Conservation (phyloP, 106 monocot species). For the Acorus gramineus region DNA sequence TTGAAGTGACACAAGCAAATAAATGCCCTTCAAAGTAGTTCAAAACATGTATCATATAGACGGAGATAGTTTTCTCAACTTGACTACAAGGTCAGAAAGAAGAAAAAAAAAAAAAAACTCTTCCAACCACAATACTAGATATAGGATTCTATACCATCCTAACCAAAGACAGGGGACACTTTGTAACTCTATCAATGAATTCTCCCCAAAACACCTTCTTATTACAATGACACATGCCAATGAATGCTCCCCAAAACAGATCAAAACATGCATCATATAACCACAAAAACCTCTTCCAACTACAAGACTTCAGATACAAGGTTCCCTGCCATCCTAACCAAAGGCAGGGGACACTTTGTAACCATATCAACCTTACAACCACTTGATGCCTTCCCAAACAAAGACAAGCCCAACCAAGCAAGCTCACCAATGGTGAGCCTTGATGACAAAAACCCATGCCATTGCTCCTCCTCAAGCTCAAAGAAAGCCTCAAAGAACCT, state of each 20-base stretch:
- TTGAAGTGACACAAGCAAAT: too few species aligned
- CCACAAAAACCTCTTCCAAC: neutral
- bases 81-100: too few species aligned
- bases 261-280: too few species aligned
- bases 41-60: too few species aligned
- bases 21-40: too few species aligned
- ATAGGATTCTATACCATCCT: constrained; percentile 18
- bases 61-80: too few species aligned
- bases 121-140: neutral
- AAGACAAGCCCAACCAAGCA: constrained; percentile 5
- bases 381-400: constrained; percentile 15
- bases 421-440: constrained; percentile 19
- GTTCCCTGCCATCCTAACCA: constrained; percentile 17
- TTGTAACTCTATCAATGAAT: constrained; percentile 24
- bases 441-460: constrained; percentile 23
- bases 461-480: constrained; percentile 17
- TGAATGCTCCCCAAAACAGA: too few species aligned
- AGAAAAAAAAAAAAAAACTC: too few species aligned
- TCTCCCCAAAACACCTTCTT: too few species aligned
- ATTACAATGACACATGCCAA: too few species aligned
- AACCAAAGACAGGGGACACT: constrained; percentile 22
- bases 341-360: constrained; percentile 25
- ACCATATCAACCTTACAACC: constrained; percentile 15
- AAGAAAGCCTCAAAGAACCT: constrained; percentile 34
- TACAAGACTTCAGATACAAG: constrained; percentile 11